Evolutionary conservation across 2,329 filamentous ascomycete genomes (phyloP).

Genomic region (Fusarium poae): DNA sequence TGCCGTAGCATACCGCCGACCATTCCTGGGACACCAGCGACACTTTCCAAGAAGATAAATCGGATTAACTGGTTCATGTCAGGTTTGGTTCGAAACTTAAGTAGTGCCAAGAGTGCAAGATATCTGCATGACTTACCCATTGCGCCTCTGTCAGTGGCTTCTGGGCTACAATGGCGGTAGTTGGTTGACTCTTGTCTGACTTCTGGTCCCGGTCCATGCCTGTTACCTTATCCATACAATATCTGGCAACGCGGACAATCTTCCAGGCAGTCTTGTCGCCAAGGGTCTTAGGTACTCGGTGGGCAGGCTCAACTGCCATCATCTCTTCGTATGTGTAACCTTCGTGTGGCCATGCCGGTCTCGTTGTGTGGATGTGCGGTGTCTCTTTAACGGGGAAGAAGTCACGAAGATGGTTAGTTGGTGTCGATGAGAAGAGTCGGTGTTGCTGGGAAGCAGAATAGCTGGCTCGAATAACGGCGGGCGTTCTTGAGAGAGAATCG

Average conservation of each 20-base stretch:
- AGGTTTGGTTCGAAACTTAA: slow-evolving; percentile 13
- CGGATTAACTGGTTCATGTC: slow-evolving; percentile 70
- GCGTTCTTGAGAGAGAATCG: slow-evolving; percentile 24
- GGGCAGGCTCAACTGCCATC: slow-evolving; percentile 77
- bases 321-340: slow-evolving; percentile 85
- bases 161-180: slow-evolving; percentile 65
- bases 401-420: slow-evolving; percentile 61
- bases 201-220: slow-evolving; percentile 80
- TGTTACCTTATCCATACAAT: slow-evolving; percentile 84
- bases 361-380: slow-evolving; percentile 71
- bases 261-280: slow-evolving; percentile 85
- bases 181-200: slow-evolving; percentile 68
- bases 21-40: slow-evolving; percentile 97
- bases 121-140: slow-evolving; percentile 68
- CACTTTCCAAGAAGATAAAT: slow-evolving; percentile 93
- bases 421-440: slow-evolving; percentile 65
- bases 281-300: slow-evolving; percentile 77
- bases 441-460: slow-evolving; percentile 34
- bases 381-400: slow-evolving; percentile 75
- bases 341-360: slow-evolving; percentile 77
- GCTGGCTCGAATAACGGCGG: slow-evolving; percentile 30
- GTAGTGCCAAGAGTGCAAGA: background rate
- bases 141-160: slow-evolving; percentile 83
- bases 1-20: slow-evolving; percentile 95
- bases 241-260: slow-evolving; percentile 81